A percentile compares a stretch with the other conserved stretches of the same genome.
Conservation (phyloP, 805 yeast genomes). For the Monosporozyma servazzii region DNA sequence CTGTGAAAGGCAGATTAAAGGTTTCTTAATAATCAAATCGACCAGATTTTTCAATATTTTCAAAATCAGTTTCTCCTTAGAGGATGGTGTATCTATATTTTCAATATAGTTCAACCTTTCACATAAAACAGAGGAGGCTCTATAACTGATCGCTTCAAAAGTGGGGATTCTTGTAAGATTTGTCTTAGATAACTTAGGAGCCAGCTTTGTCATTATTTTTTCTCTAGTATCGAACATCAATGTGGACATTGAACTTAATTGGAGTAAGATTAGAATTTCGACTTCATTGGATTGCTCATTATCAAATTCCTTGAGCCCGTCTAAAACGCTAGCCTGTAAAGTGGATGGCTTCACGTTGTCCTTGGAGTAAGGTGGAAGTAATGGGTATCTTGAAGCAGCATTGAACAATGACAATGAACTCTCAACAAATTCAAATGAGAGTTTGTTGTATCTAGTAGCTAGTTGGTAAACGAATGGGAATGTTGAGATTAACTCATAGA, state of each 20-base stretch:
- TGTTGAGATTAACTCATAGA: constrained; percentile 45
- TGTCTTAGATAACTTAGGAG: constrained; percentile 29
- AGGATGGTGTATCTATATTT: constrained; percentile 29
- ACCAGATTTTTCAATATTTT: constrained; percentile 42
- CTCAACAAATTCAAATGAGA: constrained; percentile 33
- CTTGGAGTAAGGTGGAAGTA: constrained; percentile 46
- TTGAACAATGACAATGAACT: constrained; percentile 50
- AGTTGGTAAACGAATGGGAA: constrained; percentile 42
- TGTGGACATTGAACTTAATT: constrained; percentile 42
- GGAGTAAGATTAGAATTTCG: constrained; percentile 41
- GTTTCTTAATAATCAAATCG: constrained; percentile 41
- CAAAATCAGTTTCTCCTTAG: constrained; percentile 35
- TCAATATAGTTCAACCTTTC: constrained; percentile 31
- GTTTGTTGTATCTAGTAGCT: constrained; percentile 26
- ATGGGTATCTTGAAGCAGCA: constrained; percentile 63
- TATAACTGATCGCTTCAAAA: constrained; percentile 50
- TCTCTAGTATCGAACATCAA: constrained; percentile 56
- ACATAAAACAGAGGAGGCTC: constrained; percentile 36
- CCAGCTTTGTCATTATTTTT: constrained; percentile 47
- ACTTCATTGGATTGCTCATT: constrained; percentile 29
- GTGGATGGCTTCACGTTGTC: constrained; percentile 53
- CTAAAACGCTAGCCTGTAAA: constrained; percentile 52
- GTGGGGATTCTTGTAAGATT: constrained; percentile 43
- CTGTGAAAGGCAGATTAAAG: constrained; percentile 22
- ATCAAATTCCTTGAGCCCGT: constrained; percentile 33